Base-by-base conservation (phyloP, 2,329 filamentous ascomycete genomes). In the Dothidotthia symphoricarpi region DNA sequence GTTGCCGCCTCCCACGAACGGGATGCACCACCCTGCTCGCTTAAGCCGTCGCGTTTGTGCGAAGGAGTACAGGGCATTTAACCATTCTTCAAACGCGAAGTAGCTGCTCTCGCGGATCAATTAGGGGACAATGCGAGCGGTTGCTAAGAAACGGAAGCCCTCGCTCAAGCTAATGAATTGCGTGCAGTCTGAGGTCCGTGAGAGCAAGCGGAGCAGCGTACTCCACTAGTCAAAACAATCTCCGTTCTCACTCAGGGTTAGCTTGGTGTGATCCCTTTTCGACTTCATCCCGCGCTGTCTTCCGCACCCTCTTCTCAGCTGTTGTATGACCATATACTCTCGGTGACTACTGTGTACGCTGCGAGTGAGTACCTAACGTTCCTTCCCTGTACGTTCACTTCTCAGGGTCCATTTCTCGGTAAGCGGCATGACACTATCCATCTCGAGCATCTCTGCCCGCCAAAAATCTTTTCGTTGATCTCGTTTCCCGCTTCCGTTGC, bases 381-480 rank as follows among this genome's bases (percentile, higher is more conserved):
- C 61, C 59, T 64, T 66, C 43, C 40, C 47, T 45, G 40, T 42
- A 24, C 34, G 35, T 27, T 36, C 36, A 38, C 36, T 39, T 26
- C 16, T 34, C 25, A 22, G 15, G 25, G 43, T 34, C 36, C 50
- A 36, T 45, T 49, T 51, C 53, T 59, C 55, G 59, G 60, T 64
- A 64, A 63, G 60, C 61, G 49, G 52, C 56, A 49, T 42, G 27
- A 39, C 40, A n/a, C n/a, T n/a, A n/a, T 45, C 40, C 29, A 36
- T 44, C 46, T 34, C 39, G 33, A 42, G 43, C 49, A 50, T 53
- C 41, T 63, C 55, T 52, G 53, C 60, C 39, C 57, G 54, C 53
- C 54, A 61, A 63, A 64, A 64, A 60, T 45, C 49, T 56, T 63
- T 61, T 63, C 57, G 34, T 51, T 52, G 47, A 39, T 42, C 46